Percentiles rank a stretch among this genome's conserved stretches.
Conservation (phyloP, 495 filamentous ascomycete species). For the Beverwykella pulmonaria region DNA sequence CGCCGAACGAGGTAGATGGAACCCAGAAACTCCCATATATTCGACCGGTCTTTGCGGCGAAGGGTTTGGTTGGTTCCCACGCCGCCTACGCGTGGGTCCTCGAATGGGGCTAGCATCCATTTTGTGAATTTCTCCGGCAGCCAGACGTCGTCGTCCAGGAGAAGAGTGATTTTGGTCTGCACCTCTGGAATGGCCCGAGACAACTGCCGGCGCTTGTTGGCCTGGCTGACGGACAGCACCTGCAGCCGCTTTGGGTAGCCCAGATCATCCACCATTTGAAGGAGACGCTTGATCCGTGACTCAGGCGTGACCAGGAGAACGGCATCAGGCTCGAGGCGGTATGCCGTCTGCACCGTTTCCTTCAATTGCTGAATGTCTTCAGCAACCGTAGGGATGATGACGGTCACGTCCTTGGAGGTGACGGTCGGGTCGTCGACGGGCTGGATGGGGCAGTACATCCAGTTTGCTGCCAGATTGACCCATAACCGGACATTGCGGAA, state of each 20-base stretch:
- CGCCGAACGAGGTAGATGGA: conserved; percentile 80
- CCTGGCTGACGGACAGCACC: conserved; percentile 48
- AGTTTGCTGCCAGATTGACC: conserved; percentile 65
- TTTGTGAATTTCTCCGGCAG: conserved; percentile 76
- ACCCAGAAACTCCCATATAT: conserved; percentile 75
- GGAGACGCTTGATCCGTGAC: conserved; percentile 59
- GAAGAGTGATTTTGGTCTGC: conserved; percentile 70
- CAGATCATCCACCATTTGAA: conserved; percentile 51
- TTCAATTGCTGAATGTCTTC: conserved; percentile 61
- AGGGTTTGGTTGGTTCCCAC: conserved; percentile 83
- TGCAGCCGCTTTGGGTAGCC: conserved; percentile 51
- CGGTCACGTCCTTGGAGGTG: conserved; percentile 70
- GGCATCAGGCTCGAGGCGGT: conserved; percentile 58
- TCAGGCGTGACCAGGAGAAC: conserved; percentile 68
- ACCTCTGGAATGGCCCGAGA: conserved; percentile 78
- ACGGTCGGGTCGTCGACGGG: conserved; percentile 64
- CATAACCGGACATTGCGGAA: conserved; percentile 62
- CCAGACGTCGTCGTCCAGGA: conserved; percentile 86
- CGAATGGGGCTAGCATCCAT: conserved; percentile 85
- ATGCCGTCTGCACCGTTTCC: conserved; percentile 63
- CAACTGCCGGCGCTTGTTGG: conserved; percentile 85
- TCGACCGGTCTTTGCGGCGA: conserved; percentile 62
- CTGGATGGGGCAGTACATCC: conserved; percentile 61
- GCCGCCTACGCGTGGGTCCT: conserved; percentile 73
- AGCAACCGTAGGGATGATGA: conserved; percentile 72